Evolutionary conservation across 2,329 filamentous ascomycete genomes (phyloP).

Genomic region (Calonectria pseudoturangicola): DNA sequence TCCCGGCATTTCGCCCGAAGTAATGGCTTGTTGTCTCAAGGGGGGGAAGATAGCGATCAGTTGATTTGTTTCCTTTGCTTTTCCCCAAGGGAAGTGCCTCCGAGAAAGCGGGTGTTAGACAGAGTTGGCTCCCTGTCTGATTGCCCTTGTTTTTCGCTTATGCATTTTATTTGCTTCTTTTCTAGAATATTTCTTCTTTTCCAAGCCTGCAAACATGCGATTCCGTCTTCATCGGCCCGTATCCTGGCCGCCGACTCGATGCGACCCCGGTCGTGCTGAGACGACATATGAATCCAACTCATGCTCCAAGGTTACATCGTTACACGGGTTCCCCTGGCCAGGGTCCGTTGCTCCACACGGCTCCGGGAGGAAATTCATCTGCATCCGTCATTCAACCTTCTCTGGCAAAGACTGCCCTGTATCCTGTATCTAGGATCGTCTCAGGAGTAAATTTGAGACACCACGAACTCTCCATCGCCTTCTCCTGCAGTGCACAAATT

Average conservation of each 20-base stretch:
- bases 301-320: slow-evolving; percentile 45
- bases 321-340: slow-evolving; percentile 37
- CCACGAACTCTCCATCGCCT: slow-evolving; percentile 14
- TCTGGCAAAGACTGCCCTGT: slow-evolving; percentile 16
- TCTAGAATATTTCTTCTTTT: slow-evolving; percentile 41
- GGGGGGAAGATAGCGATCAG: neutral
- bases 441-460: slow-evolving; percentile 19
- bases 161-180: slow-evolving; percentile 36
- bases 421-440: slow-evolving; percentile 12
- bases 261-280: slow-evolving; percentile 44
- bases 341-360: slow-evolving; percentile 42
- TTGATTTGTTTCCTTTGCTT: slow-evolving; percentile 1
- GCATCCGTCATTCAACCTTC: slow-evolving; percentile 31
- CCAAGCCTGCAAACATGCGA: slow-evolving; percentile 43
- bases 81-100: slow-evolving; percentile 4
- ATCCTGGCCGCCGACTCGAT: slow-evolving; percentile 38
- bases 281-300: slow-evolving; percentile 43
- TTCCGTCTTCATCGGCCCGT: slow-evolving; percentile 41
- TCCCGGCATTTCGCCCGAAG: slow-evolving; percentile 4
- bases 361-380: slow-evolving; percentile 40
- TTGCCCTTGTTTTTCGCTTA: slow-evolving; percentile 15
- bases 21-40: slow-evolving; percentile 13
- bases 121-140: slow-evolving; percentile 2
- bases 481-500: slow-evolving; percentile 15
- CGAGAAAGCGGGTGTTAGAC: slow-evolving; percentile 5